phyloP scores from a whole-genome alignment of 106 monocot genomes.

The Allium fistulosum region DNA sequence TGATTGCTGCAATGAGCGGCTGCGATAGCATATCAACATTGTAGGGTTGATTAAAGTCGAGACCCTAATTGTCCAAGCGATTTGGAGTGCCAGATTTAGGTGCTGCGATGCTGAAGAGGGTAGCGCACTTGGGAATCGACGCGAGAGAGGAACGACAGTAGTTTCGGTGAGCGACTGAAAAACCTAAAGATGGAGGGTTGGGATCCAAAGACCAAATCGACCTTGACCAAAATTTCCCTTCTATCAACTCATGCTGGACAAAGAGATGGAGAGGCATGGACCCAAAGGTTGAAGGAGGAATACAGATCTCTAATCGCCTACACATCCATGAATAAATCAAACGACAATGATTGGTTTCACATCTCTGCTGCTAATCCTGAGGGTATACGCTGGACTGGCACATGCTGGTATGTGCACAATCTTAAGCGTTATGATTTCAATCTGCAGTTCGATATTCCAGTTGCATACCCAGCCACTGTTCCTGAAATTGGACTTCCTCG shows the following conservation, averaged over 20 bases:
- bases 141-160: too few relatives aligned
- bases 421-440: slow-evolving; percentile 91
- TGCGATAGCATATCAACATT: too few relatives aligned
- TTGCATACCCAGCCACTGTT: slow-evolving; percentile 90
- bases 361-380: slow-evolving; percentile 87
- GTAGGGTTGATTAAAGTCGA: too few relatives aligned
- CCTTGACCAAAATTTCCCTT: slow-evolving; percentile 85
- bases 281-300: slow-evolving; percentile 50
- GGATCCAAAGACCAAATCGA: slow-evolving; percentile 76
- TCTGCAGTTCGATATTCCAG: slow-evolving; percentile 97
- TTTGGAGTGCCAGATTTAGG: too few relatives aligned
- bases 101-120: too few relatives aligned
- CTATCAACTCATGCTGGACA: slow-evolving; percentile 78
- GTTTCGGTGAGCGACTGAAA: too few relatives aligned
- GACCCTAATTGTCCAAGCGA: too few relatives aligned
- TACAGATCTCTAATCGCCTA: slow-evolving; percentile 87
- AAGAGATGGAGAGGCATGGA: slow-evolving; percentile 76
- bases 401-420: slow-evolving; percentile 99
- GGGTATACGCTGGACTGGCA: slow-evolving; percentile 88
- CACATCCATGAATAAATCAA: slow-evolving; percentile 88
- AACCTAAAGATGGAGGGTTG: slow-evolving; percentile 65
- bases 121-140: too few relatives aligned
- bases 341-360: slow-evolving; percentile 99
- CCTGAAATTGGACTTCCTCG: slow-evolving; percentile 98
- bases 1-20: too few relatives aligned